Evolutionary conservation across 257 asterid species (phyloP), one percentile per base, ranked within the genome.

Genomic region (Marsdenia floribunda): DNA sequence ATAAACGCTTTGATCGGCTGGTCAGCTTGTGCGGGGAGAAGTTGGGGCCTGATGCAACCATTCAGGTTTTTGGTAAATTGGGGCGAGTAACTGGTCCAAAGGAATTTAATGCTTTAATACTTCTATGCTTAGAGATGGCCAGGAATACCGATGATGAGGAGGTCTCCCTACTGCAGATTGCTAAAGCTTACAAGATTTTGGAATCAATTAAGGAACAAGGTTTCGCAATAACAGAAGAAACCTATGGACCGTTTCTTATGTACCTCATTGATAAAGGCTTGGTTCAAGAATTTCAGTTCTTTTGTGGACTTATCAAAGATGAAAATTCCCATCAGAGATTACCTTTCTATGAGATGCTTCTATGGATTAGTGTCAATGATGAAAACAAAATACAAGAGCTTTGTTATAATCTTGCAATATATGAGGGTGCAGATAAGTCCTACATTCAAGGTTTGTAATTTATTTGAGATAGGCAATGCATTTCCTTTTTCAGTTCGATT

Each of bases 331-430:
- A 78, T 75, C 87, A 89, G 5, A 86, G 87, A 53, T 78, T 95
- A 54, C 86, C 91, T 85, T 95, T 89, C 86, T 92, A 95, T 75
- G 96, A 90, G 84, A 88, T 90, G 96, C 85, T 87, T 88, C 87
- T 92, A 40, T 89, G 91, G 88, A 33, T 84, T 77, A 82, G 81
- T 55, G 82, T 83, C 70, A 71, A 83, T 24, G 75, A 89, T 74
- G 88, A 89, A 71, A 86, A 61, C 53, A 92, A 89, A 81, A 82
- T 92, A 77, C 87, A 83, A 79, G 94, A 92, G 84, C 93, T 90
- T 77, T 80, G 82, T 73, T 76, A 29, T 80, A 74, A 87, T 75
- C 84, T 73, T 55, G 66, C 85, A 54, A 77, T 80, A 71, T 87
- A 87, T 76, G 80, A 81, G 72, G 86, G 85, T 50, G 88, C 78